Base-by-base conservation (phyloP, 768 basidiomycete species). In the Pleurotus tuber-regium region DNA sequence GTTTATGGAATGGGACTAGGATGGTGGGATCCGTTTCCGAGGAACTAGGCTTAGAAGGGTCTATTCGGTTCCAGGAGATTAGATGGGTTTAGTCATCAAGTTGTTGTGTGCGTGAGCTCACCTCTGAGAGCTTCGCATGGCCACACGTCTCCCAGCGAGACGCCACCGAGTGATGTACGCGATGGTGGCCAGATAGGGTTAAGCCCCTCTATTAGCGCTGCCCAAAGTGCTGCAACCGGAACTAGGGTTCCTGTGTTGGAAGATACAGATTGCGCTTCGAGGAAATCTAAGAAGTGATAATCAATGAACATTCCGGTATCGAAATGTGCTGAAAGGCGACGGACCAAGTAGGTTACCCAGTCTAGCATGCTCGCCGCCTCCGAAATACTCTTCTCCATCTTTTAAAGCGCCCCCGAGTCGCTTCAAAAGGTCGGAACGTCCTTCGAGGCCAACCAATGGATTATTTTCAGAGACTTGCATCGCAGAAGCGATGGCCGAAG, bases 1-100 rank as follows among this genome's bases (percentile, higher is more conserved):
- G 77, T 66, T 99, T 98, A 72, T 98, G 96, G 76, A 98, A 98
- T 0, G 93, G 89, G 5, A 98, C 92, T 25, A 92, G 74, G 47
- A 84, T 77, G 47, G 86, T 86, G 41, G 83, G 86, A 58, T 83
- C 82, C 19, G 63, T 44, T 16, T 51, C 48, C 4, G 38, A 47
- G 12, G 50, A 40, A 24, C 18, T 40, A 35, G 40, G 36, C n/a
- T 60, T 59, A 4, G 36, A 14, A 23, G 46, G 38, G 51, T 56
- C 10, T 49, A 53, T 9, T n/a, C n/a, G 54, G 3, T 12, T 10
- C 39, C 18, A 23, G 18, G 23, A 8, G 23, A 18, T 3, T 4
- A 14, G 14, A 21, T 19, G 18, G 23, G 40, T 16, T 8, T 14
- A 16, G 28, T 16, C 5, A 26, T 24, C 23, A 31, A 31, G 9